Evolutionary conservation across 2,329 filamentous ascomycete species (phyloP).

Genomic region (Bipolaris cookei): DNA sequence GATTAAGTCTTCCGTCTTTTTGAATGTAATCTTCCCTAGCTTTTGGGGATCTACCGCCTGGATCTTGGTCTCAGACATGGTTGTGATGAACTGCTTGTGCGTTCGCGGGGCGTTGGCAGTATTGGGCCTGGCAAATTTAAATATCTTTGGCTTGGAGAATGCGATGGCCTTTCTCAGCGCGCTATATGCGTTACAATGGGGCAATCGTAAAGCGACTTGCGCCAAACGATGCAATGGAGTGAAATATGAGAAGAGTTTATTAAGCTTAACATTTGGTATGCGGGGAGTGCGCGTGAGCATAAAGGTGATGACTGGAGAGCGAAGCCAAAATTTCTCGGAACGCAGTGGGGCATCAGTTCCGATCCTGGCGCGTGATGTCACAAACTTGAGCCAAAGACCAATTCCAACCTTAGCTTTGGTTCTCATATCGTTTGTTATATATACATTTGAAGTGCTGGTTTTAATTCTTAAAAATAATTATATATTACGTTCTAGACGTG

Average conservation of each 20-base stretch:
- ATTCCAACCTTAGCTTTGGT: no score
- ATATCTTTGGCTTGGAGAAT: conserved; percentile 3
- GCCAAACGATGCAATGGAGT: conserved; percentile 32
- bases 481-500: neutral
- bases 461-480: neutral
- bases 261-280: conserved; percentile 45
- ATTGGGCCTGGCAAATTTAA: neutral
- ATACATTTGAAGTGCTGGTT: neutral
- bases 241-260: conserved; percentile 16
- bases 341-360: conserved; percentile 22
- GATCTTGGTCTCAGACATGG: conserved; percentile 47
- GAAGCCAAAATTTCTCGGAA: conserved; percentile 38
- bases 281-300: conserved; percentile 41
- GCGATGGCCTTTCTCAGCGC: conserved; percentile 30
- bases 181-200: conserved; percentile 21
- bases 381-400: neutral
- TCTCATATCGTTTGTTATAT: no score
- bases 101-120: neutral
- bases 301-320: conserved; percentile 36
- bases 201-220: conserved; percentile 32
- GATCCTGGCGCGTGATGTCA: conserved; percentile 36
- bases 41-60: conserved; percentile 49
- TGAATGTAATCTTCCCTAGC: conserved; percentile 48
- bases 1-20: conserved; percentile 41
- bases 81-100: conserved; percentile 10